Base-by-base conservation (phyloP, 1,284 basidiomycete genomes). In the Calocybe gambosa region DNA sequence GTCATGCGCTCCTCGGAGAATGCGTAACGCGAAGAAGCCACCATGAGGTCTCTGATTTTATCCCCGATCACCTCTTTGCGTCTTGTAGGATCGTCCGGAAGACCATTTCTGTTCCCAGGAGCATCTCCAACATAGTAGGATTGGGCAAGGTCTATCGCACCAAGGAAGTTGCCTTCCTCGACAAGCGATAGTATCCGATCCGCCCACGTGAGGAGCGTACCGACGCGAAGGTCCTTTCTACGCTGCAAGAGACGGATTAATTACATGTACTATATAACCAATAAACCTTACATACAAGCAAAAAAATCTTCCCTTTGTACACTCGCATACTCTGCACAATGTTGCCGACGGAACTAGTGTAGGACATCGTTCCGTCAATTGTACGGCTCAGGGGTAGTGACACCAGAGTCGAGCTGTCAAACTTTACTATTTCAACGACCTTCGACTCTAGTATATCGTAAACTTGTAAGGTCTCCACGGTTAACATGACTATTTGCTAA, bases 1-100 rank as follows among this genome's bases (percentile, higher is more conserved):
- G 75, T 83, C 78, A 98, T 84, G 13, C 94, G 84, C 8, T 97
- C 93, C 56, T 96, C 91, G 2, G 93, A 94, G 63, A 99, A 99
- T 0, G 89, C 82, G 64, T 95, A 98, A 23, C 77, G 78, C 26
- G 89, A 75, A 0, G 95, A 97, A 0, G 95, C 93, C 3, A 71
- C 66, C 84, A 98, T 89, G 37, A 98, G 75, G 52, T 89, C 89
- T 28, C 74, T 77, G 50, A 97, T 74, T 55, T 89, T 87, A 50
- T 78, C 73, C 1, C 86, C 90, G 29, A 97, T 82, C 25, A 90
- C 69, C 9, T 66, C 63, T 54, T 77, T 77, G 28, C 88, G 78
- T 35, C 75, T 73, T 9, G 65, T 61, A 0, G 68, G 63, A 43
- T 85, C 75, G 34, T 80, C 76, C 0, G 96, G 94, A 12, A 99